Base-by-base conservation (phyloP, 331 rosid genomes). In the Spiraea crenata region DNA sequence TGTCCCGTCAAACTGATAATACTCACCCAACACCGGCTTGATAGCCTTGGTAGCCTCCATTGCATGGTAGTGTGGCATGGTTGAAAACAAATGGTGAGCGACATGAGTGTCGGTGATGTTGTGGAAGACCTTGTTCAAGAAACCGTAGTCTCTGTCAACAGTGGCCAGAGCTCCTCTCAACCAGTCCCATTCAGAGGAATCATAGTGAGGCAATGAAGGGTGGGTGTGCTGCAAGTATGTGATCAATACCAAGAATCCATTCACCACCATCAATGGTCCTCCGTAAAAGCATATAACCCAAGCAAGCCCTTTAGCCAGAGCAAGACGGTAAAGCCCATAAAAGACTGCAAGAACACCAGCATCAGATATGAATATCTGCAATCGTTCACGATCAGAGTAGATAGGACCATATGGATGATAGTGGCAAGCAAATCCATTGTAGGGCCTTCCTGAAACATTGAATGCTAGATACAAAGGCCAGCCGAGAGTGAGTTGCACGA, bases 1-100 rank as follows among this genome's bases (percentile, higher is more conserved):
- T 3, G 93, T 89, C 41, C 77, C 78, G 38, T 89, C 96, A 1
- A 87, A 67, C 57, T 81, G 88, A 68, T 91, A 91, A 47, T 91
- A 91, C 2, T 89, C 93, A 9, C 97, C 97, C 87, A 91, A 81
- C 65, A 89, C 75, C 12, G 96, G 93, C 71, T 81, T 87, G 57
- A 91, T 89, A n/a, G 85, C 93, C 73, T 82, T 87, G 25, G 97
- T 91, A 19, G 96, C 93, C 79, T 91, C 97, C 97, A 85, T 84
- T 61, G 97, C 96, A 67, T 91, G 85, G 70, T 91, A 91, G 63
- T 89, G 96, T 1, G 96, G 97, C 93, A 91, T 87, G 3, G 93
- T 84, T 41, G 97, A 89, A 82, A 91, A 81, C 82, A 91, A 71
- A 75, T 91, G 96, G 81, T 91, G 97, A 1, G 97, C 90, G n/a